A percentile compares a stretch with the other conserved stretches of the same genome.
These are phyloP conservation scores for Coniochaeta ligniaria DNA, from an alignment of 2,329 filamentous ascomycete genomes.

Conservation along the genomic window DNA sequence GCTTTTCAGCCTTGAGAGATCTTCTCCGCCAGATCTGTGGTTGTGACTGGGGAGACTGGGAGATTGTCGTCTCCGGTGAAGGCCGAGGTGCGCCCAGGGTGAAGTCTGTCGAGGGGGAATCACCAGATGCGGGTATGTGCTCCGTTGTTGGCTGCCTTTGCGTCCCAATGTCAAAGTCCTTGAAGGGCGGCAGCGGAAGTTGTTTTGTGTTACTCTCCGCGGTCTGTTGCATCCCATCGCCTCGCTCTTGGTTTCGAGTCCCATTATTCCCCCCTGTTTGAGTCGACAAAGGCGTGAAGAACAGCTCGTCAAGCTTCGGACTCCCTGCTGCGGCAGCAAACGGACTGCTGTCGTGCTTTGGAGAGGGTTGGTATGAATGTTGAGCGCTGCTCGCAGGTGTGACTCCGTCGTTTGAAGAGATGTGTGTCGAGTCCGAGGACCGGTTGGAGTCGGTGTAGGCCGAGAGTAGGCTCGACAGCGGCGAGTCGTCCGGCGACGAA, in stretches of 20 bases:
- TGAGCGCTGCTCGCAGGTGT: constrained; percentile 22
- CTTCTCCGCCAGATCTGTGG: constrained; percentile 41
- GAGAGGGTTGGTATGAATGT: constrained; percentile 21
- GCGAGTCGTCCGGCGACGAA: constrained; percentile 36
- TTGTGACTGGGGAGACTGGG: constrained; percentile 3
- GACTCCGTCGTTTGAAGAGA: constrained; percentile 23
- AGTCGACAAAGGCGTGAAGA: not conserved
- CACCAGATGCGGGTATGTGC: not conserved
- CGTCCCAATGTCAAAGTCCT: not conserved
- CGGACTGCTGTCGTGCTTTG: constrained; percentile 12
- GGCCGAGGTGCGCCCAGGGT: constrained; percentile 5
- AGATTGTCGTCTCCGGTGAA: constrained; percentile 2
- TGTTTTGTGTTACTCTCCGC: not conserved
- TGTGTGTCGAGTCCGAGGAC: constrained; percentile 33
- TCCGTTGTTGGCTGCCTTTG: not conserved
- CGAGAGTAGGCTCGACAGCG: constrained; percentile 45
- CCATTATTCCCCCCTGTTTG: not conserved
- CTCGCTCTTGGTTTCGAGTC: not conserved
- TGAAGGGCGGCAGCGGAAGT: not conserved
- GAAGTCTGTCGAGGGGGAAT: not conserved
- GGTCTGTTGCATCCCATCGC: not conserved
- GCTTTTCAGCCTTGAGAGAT: constrained; percentile 40
- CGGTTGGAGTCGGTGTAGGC: constrained; percentile 42
- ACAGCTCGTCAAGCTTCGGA: constrained; percentile 8
- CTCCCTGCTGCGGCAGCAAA: constrained; percentile 12